Conservation (phyloP, 148 eudicot genomes). For the Pharnaceum exiguum region DNA sequence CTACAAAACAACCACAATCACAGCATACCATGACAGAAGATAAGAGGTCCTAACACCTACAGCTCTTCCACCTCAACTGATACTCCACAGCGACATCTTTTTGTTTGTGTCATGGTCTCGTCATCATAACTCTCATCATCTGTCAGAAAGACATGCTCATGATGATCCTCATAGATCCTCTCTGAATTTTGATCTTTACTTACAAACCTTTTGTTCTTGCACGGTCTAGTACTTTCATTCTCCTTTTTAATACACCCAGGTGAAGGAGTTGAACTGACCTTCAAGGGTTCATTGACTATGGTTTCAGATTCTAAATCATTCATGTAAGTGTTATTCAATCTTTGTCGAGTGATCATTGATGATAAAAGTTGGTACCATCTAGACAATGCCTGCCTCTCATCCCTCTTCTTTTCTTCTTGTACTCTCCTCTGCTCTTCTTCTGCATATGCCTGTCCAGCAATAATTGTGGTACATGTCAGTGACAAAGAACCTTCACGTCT, state of each 20-base stretch:
- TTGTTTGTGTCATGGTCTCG: constrained; percentile 35
- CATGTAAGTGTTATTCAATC: constrained; percentile 59
- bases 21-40: too few species aligned
- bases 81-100: constrained; percentile 81
- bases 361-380: constrained; percentile 98
- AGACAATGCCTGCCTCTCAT: constrained; percentile 61
- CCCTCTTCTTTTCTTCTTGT: constrained; percentile 63
- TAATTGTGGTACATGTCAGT: not conserved
- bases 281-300: constrained; percentile 11
- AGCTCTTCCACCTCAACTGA: constrained; percentile 75
- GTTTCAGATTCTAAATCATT: constrained; percentile 26
- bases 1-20: too few species aligned
- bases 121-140: constrained; percentile 45
- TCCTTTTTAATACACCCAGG: constrained; percentile 9
- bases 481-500: not conserved
- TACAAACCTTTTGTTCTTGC: constrained; percentile 17
- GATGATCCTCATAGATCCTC: constrained; percentile 28
- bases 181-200: constrained; percentile 13
- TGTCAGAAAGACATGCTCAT: constrained; percentile 61
- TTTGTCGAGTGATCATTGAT: constrained; percentile 72
- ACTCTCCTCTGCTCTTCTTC: constrained; percentile 82
- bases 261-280: constrained; percentile 19
- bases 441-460: constrained; percentile 60
- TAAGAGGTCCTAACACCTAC: too few species aligned
- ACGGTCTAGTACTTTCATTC: constrained; percentile 4